A percentile compares a stretch with the other conserved stretches of the same genome.
Evolutionary conservation across 768 basidiomycete genomes (phyloP).

Genomic region (Naganishia onofrii): DNA sequence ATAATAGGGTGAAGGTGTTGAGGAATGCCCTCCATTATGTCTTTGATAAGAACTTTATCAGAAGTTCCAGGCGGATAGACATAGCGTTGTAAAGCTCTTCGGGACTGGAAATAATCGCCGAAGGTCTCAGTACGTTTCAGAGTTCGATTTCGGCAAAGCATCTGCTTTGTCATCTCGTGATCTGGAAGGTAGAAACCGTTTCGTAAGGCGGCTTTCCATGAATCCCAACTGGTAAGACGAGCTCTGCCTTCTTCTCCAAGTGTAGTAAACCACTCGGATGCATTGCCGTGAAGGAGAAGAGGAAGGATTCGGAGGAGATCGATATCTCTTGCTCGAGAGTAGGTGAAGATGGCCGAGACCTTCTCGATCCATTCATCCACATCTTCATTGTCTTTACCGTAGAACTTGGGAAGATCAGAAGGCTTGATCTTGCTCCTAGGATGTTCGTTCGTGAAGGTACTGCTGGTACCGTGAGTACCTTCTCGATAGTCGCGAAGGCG

Average conservation of each 20-base stretch:
- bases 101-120: slow-evolving; percentile 19
- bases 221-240: neutral
- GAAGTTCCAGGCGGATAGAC: slow-evolving; percentile 8
- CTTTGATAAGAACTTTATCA: slow-evolving; percentile 1
- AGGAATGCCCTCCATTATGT: slow-evolving; percentile 19
- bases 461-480: neutral
- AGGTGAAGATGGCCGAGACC: slow-evolving; percentile 5
- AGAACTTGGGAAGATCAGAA: slow-evolving; percentile 22
- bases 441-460: slow-evolving; percentile 7
- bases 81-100: slow-evolving; percentile 8
- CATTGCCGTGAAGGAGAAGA: slow-evolving; percentile 10
- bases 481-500: neutral
- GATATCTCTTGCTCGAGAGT: neutral
- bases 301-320: neutral
- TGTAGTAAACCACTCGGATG: slow-evolving; percentile 17
- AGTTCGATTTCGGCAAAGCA: neutral
- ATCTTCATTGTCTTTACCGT: slow-evolving; percentile 6
- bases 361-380: slow-evolving; percentile 18
- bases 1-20: slow-evolving; percentile 6
- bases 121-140: slow-evolving; percentile 5
- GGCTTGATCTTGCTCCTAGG: slow-evolving; percentile 1
- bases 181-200: slow-evolving; percentile 22
- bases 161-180: slow-evolving; percentile 4
- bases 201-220: slow-evolving; percentile 13
- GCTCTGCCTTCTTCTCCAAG: slow-evolving; percentile 7